Base-by-base conservation (phyloP, 768 basidiomycete species). In the Paxillus rubicundulus region DNA sequence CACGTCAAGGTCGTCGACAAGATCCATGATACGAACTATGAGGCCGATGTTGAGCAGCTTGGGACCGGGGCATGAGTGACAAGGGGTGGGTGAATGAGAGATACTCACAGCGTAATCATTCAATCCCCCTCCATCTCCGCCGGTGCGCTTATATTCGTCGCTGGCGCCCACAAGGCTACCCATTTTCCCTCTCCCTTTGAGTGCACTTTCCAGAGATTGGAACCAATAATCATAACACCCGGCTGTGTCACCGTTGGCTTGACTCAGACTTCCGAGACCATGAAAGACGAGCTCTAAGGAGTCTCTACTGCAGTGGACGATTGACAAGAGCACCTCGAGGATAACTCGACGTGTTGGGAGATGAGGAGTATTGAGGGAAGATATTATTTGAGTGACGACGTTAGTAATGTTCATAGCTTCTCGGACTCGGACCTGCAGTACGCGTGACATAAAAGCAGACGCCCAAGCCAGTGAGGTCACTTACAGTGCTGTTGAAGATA, bases 101-200 rank as follows among this genome's bases (percentile, higher is more conserved):
- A 48, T 49, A 74, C 87, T 60, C 61, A 95, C 93, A 65, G 90
- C 88, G 60, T 95, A 96, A 47, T 96, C 93, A 54, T 86, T 87
- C 55, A 95, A 67, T 40, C 81, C 80, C 38, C 76, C 81, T 53
- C 89, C 86, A 17, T 82, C 67, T 37, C 86, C 83, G 42, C 80
- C 82, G 54, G 78, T 74, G 52, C 81, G 84, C 68, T 80, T 81
- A 50, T 95, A 81, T 59, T 98, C 94, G 13, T 95, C 91, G 60
- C 94, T 96, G 20, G 93, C 92, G 0, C 97, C 97, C 8, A 99
- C 96, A 37, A 90, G 70, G 65, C 90, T 97, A 1, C 96, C 96
- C 92, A 98, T 94, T 67, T 86, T 88, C 1, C 96, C 96, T 50
- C 93, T 76, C 2, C 94, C 95, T 43, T 84, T 79, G 16, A 98